A percentile compares a stretch with the other conserved stretches of the same genome.
Evolutionary conservation across 257 asterid genomes (phyloP).

Genomic region (Plectranthus barbatus): DNA sequence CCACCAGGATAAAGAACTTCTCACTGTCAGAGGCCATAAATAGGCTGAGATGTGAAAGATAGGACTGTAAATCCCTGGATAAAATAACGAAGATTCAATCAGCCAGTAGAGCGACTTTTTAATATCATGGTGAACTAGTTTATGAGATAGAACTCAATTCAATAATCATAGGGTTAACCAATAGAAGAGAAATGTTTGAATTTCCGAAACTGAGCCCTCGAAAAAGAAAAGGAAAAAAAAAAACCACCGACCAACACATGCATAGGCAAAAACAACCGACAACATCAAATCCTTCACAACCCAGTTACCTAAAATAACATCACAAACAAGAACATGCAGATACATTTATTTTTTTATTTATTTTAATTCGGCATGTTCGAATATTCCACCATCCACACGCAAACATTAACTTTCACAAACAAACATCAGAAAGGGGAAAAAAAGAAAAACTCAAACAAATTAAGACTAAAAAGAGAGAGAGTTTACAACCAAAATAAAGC

Average conservation of each 20-base stretch:
- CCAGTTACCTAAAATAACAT: neutral
- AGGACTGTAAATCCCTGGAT: slow-evolving; percentile 87
- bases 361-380: neutral
- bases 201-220: neutral
- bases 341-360: too few species aligned
- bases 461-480: neutral
- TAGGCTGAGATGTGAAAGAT: slow-evolving; percentile 83
- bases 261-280: neutral
- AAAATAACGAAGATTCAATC: neutral
- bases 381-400: neutral
- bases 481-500: neutral
- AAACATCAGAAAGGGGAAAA: slow-evolving; percentile 1
- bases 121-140: neutral
- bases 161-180: neutral
- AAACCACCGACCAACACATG: slow-evolving; percentile 12
- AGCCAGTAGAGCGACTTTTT: neutral
- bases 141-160: neutral
- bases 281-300: neutral
- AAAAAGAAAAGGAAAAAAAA: too few species aligned
- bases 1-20: slow-evolving; percentile 76
- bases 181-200: neutral
- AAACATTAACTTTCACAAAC: slow-evolving; percentile 1
- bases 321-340: slow-evolving; percentile 7
- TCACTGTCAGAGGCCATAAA: slow-evolving; percentile 76
- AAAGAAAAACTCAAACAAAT: neutral